Evolutionary conservation across 129 eudicot genomes (phyloP).

Genomic region (Flaveria sonorensis): DNA sequence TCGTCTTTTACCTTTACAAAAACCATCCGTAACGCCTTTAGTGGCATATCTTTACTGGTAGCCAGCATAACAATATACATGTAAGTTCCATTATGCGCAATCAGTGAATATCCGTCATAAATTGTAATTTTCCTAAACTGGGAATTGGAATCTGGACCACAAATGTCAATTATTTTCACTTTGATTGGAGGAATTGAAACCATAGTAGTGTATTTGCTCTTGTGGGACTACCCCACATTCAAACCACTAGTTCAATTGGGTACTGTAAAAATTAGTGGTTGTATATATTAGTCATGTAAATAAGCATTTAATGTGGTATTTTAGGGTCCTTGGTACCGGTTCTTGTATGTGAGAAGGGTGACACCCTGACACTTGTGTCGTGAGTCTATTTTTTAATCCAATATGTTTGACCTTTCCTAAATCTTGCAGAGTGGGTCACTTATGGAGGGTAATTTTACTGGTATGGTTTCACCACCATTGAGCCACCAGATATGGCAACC

Average conservation of each 20-base stretch:
- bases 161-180: conserved; percentile 28
- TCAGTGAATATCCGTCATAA: conserved; percentile 26
- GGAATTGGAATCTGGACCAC: conserved; percentile 33
- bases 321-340: conserved; percentile 20
- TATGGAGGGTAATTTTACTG: conserved; percentile 16
- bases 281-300: conserved; percentile 23
- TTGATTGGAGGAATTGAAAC: conserved; percentile 24
- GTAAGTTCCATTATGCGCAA: conserved; percentile 18
- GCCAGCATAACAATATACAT: background rate
- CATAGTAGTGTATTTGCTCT: conserved; percentile 31
- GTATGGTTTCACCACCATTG: conserved; percentile 12
- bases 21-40: background rate
- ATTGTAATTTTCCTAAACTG: conserved; percentile 14
- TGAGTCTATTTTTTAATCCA: background rate
- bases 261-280: conserved; percentile 27
- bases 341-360: conserved; percentile 9
- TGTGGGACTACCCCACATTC: conserved; percentile 31
- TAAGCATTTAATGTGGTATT: conserved; percentile 23
- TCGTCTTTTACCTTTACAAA: background rate
- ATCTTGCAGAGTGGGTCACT: conserved; percentile 26
- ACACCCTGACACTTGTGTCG: conserved; percentile 5
- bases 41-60: conserved; percentile 14
- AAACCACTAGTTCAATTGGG: conserved; percentile 16
- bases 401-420: conserved; percentile 12
- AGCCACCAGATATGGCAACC: conserved; percentile 25